Conservation (phyloP, 2,329 filamentous ascomycete species). For the Aureobasidium sp. region DNA sequence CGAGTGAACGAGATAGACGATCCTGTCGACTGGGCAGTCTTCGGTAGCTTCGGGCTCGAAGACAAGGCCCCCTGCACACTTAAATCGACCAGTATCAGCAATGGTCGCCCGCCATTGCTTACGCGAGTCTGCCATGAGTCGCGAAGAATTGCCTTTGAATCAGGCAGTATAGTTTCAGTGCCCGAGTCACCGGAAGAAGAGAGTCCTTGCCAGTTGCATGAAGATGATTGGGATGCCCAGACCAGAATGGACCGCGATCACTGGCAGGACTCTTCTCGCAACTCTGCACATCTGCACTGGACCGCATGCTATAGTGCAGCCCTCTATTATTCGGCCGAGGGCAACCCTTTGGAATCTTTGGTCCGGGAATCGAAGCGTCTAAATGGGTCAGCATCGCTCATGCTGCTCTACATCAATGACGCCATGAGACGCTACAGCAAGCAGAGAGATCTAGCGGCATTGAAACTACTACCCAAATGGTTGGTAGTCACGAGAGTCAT, state of each 20-base stretch:
- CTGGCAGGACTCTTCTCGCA: not conserved
- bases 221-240: too few relatives aligned
- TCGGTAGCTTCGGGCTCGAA: not conserved
- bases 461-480: constrained; percentile 13
- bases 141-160: constrained; percentile 5
- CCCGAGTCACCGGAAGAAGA: not conserved
- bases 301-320: too few relatives aligned
- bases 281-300: constrained; percentile 10
- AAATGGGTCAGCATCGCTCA: constrained; percentile 5
- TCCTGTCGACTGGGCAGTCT: not conserved
- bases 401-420: not conserved
- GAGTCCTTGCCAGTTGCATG: not conserved
- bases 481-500: constrained; percentile 15
- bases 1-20: constrained; percentile 15
- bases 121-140: constrained; percentile 17
- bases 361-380: not conserved
- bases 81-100: not conserved
- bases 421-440: too few relatives aligned
- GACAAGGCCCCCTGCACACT: constrained; percentile 7
- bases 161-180: not conserved
- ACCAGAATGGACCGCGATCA: too few relatives aligned
- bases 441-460: constrained; percentile 1
- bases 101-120: constrained; percentile 15
- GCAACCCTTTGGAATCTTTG: not conserved
- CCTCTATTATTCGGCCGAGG: too few relatives aligned